Evolutionary conservation across 1,139 yeast species (phyloP), one percentile per base, ranked within the genome.

Genomic region (Pichia sp.): DNA sequence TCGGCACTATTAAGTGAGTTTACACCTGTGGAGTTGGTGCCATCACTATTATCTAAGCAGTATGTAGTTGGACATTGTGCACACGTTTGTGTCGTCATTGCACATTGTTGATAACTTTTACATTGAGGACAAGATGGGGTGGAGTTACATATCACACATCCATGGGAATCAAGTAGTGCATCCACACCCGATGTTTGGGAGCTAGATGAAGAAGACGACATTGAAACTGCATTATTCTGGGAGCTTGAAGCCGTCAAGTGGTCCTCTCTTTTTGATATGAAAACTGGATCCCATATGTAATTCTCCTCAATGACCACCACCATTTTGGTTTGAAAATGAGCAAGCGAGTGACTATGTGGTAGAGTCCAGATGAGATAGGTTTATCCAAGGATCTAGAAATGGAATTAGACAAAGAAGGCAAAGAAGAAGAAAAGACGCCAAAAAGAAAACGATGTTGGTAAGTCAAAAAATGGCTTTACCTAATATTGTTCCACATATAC

Each of bases 91-190:
- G 80, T 68, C 1, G 80, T 72, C 64, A 77, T 72, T 4, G 71
- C 72, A 67, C 88, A 84, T 61, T 75, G 76, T 63, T 82, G 78
- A 52, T 77, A 77, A n/a, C 64, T 63, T 0, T 67, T 70, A 71
- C 93, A 86, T 3, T 59, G 61, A 0, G 89, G 88, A 63, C 90
- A 85, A 2, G 67, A 46, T 0, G 72, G 70, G 0, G 70, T 64
- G 1, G 66, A 55, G 1, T 78, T 72, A 64, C 90, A 85, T 0
- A 69, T 57, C 13, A 84, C 80, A 73, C 89, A 84, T n/a, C 56
- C 56, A 23, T 45, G 8, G 10, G 52, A 36, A 40, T 54, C 52
- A 5, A 32, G 19, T 15, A 13, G 15, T 11, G 8, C n/a, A 29
- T 26, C 34, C 16, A 8, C 29, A 15, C 26, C 13, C 13, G 47